These are phyloP conservation scores for Elsinoe perseae DNA, from an alignment of 2,329 filamentous ascomycete species.

Conservation along the genomic window DNA sequence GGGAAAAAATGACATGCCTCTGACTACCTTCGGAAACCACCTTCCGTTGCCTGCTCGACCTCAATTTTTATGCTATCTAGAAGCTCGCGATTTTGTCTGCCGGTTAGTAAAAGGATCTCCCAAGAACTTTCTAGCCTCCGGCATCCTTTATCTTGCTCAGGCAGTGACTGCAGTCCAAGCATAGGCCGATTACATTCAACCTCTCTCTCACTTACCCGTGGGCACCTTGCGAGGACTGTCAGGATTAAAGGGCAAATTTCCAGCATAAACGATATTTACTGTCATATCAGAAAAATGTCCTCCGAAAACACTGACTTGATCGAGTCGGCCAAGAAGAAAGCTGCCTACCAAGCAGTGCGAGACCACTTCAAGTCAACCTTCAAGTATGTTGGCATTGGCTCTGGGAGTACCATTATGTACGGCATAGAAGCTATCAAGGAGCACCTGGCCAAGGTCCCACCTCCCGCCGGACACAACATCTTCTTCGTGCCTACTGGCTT, in stretches of 20 bases:
- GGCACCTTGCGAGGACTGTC: too few relatives aligned
- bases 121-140: too few relatives aligned
- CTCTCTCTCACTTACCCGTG: too few relatives aligned
- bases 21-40: background rate
- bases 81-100: background rate
- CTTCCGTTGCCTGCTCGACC: background rate
- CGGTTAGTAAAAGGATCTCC: too few relatives aligned
- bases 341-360: constrained; percentile 64
- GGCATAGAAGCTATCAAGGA: constrained; percentile 72
- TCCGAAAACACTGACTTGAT: constrained; percentile 31
- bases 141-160: too few relatives aligned
- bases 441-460: constrained; percentile 39
- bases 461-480: constrained; percentile 51
- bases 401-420: constrained; percentile 73
- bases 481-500: constrained; percentile 88
- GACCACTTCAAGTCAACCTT: constrained; percentile 60
- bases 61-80: background rate
- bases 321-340: constrained; percentile 66
- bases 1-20: constrained; percentile 10
- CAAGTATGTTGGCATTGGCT: constrained; percentile 69
- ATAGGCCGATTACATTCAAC: too few relatives aligned
- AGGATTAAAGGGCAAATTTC: too few relatives aligned
- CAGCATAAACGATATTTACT: too few relatives aligned
- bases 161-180: too few relatives aligned
- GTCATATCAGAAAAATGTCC: background rate